These are phyloP conservation scores for Naganishia vishniacii DNA, from an alignment of 768 basidiomycete genomes.

Conservation along the genomic window DNA sequence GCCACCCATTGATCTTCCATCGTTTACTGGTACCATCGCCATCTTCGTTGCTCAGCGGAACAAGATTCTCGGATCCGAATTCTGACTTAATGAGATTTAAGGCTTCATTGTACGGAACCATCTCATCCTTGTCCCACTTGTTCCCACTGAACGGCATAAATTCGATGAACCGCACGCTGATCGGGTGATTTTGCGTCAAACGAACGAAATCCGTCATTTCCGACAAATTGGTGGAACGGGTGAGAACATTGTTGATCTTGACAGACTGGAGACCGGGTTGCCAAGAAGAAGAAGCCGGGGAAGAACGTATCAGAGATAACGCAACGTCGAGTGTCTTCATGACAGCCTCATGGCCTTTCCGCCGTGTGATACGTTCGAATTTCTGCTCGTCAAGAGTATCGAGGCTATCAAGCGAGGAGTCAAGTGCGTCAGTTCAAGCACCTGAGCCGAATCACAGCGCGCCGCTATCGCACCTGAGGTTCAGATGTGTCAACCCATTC, in stretches of 20 bases:
- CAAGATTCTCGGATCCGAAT: constrained; percentile 38
- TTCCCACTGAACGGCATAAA: constrained; percentile 94
- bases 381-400: constrained; percentile 81
- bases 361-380: constrained; percentile 78
- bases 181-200: constrained; percentile 59
- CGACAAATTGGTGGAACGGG: constrained; percentile 73
- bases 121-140: constrained; percentile 74
- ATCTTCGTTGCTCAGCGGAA: constrained; percentile 49
- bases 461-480: constrained; percentile 52
- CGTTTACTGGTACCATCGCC: constrained; percentile 77
- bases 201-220: constrained; percentile 74
- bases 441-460: not conserved
- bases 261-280: constrained; percentile 57
- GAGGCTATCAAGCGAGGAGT: constrained; percentile 55
- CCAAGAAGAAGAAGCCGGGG: not conserved
- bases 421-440: not conserved
- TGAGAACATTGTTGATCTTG: constrained; percentile 78
- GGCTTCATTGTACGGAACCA: constrained; percentile 69
- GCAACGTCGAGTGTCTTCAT: constrained; percentile 63
- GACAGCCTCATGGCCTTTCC: constrained; percentile 65
- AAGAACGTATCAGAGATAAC: constrained; percentile 43
- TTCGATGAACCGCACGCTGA: constrained; percentile 81
- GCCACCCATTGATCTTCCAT: constrained; percentile 66
- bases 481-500: constrained; percentile 71
- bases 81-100: constrained; percentile 54